Conservation (phyloP, 1,284 basidiomycete species). For the Trichosporon asahii region DNA sequence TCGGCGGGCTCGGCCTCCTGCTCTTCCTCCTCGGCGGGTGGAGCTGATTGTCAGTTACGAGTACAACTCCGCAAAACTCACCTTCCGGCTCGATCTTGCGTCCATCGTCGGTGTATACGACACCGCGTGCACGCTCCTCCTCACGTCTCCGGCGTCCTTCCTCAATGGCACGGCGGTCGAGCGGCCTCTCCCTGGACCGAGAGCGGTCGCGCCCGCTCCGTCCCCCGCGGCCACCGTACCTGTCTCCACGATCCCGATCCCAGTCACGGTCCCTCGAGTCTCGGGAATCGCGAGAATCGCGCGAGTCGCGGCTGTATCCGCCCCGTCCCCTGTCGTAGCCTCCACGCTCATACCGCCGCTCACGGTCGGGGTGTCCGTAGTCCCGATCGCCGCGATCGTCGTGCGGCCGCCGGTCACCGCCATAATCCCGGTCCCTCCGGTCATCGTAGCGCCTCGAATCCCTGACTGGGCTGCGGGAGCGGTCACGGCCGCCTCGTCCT, state of each 20-base stretch:
- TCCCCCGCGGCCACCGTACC: conserved; percentile 20
- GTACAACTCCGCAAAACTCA: conserved; percentile 17
- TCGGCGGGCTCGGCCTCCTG: conserved; percentile 65
- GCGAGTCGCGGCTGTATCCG: conserved; percentile 5
- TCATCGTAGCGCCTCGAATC: background rate
- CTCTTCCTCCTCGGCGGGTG: conserved; percentile 47
- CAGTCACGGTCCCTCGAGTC: conserved; percentile 16
- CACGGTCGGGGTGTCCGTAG: conserved; percentile 44
- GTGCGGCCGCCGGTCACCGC: conserved; percentile 8
- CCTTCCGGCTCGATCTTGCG: conserved; percentile 27
- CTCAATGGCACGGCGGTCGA: conserved; percentile 47
- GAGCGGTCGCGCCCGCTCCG: conserved; percentile 18
- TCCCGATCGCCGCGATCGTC: conserved; percentile 13
- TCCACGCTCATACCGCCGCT: conserved; percentile 42
- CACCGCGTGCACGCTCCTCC: conserved; percentile 44
- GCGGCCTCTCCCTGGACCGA: conserved; percentile 32
- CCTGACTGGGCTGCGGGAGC: background rate
- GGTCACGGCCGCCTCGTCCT: conserved; percentile 14
- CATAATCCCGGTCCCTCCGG: background rate
- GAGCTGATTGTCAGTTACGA: background rate
- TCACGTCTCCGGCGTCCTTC: conserved; percentile 48
- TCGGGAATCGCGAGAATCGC: background rate
- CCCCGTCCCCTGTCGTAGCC: conserved; percentile 2
- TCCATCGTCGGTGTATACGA: conserved; percentile 35
- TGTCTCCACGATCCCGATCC: conserved; percentile 20